phyloP scores from a whole-genome alignment of 768 basidiomycete species.

The Gyrodon lividus region DNA sequence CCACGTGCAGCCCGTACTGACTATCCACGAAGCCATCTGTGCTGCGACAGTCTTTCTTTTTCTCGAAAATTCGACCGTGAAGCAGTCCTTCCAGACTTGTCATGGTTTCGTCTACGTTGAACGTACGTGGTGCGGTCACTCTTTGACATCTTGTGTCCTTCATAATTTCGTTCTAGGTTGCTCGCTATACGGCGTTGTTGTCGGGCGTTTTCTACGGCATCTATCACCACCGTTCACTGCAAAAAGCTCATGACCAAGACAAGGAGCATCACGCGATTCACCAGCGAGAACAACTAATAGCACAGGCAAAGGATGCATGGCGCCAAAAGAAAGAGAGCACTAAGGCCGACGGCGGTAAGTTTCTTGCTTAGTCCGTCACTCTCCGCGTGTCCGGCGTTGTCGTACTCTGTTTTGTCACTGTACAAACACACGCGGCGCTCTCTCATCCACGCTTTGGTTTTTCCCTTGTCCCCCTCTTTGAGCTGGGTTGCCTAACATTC shows the following conservation, averaged over 20 bases:
- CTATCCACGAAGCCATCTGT: constrained; percentile 7
- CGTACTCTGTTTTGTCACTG: neutral
- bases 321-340: constrained; percentile 66
- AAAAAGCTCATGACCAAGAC: constrained; percentile 73
- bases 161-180: constrained; percentile 56
- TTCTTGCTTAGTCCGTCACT: constrained; percentile 1
- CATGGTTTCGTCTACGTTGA: constrained; percentile 77
- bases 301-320: constrained; percentile 89
- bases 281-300: constrained; percentile 72
- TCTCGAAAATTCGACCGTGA: constrained; percentile 3
- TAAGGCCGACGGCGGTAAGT: constrained; percentile 58
- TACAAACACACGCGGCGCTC: neutral
- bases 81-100: constrained; percentile 13
- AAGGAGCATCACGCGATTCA: constrained; percentile 74
- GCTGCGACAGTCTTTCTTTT: constrained; percentile 16
- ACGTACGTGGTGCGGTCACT: constrained; percentile 48
- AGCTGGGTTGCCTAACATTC: constrained; percentile 10
- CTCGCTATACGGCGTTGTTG: constrained; percentile 88
- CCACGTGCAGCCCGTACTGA: constrained; percentile 3
- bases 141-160: constrained; percentile 6
- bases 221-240: constrained; percentile 87
- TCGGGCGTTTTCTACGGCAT: constrained; percentile 90
- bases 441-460: neutral
- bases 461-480: neutral
- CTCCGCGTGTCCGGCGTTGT: neutral